Conservation (phyloP, 2,329 filamentous ascomycete genomes). For the Colletotrichum lindemuthianum region DNA sequence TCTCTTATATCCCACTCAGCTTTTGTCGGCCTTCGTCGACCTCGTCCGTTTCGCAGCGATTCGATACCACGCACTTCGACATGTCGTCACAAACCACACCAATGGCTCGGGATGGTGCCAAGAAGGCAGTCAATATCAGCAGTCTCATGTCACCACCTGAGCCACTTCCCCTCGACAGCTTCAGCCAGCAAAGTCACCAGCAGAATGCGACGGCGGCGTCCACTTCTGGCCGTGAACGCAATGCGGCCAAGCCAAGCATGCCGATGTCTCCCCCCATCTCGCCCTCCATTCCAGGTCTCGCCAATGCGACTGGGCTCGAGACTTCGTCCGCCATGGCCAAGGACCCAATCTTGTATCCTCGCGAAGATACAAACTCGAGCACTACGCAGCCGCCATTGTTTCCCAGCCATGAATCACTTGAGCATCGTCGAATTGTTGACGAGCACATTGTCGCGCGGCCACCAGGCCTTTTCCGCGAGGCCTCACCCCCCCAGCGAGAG, state of each 20-base stretch:
- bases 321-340: conserved; percentile 49
- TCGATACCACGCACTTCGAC: conserved; percentile 39
- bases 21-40: conserved; percentile 25
- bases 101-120: conserved; percentile 39
- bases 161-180: conserved; percentile 62
- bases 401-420: conserved; percentile 50
- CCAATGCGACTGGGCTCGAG: conserved; percentile 46
- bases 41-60: conserved; percentile 36
- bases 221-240: conserved; percentile 5
- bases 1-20: neutral
- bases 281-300: conserved; percentile 53
- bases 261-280: conserved; percentile 70
- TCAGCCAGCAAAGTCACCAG: conserved; percentile 46
- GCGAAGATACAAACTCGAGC: conserved; percentile 52
- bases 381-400: conserved; percentile 63
- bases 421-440: conserved; percentile 59
- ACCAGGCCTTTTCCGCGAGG: conserved; percentile 52
- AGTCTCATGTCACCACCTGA: conserved; percentile 73
- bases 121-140: conserved; percentile 59
- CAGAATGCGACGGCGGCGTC: conserved; percentile 1
- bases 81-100: conserved; percentile 1
- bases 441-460: conserved; percentile 59
- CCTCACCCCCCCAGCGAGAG: conserved; percentile 59
- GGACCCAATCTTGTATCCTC: conserved; percentile 69
- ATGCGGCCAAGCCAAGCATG: conserved; percentile 46